Percentiles rank a stretch among this genome's conserved stretches.
phyloP scores from a whole-genome alignment of 805 yeast genomes.

The Metschnikowia orientalis region DNA sequence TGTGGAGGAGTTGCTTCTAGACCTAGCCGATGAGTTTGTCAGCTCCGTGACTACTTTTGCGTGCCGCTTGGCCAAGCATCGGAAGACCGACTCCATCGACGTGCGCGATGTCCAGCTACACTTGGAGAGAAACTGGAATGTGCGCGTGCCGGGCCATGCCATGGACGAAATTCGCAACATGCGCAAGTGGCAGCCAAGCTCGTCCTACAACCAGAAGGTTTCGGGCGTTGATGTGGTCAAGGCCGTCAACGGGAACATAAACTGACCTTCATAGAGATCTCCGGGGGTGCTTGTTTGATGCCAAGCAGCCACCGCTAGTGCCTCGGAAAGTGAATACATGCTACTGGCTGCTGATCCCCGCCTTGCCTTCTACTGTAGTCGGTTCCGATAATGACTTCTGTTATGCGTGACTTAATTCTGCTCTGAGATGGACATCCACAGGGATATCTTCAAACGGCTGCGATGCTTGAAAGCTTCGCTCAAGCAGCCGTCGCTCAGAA shows the following conservation, averaged over 20 bases:
- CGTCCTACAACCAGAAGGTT: slow-evolving; percentile 59
- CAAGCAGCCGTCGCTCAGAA: too few species aligned
- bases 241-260: slow-evolving; percentile 51
- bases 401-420: too few species aligned
- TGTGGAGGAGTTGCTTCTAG: slow-evolving; percentile 85
- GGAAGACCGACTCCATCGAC: slow-evolving; percentile 83
- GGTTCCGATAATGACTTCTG: too few species aligned
- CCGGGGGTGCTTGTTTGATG: too few species aligned
- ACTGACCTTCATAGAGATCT: too few species aligned
- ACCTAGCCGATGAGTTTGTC: slow-evolving; percentile 93
- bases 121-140: slow-evolving; percentile 90
- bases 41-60: slow-evolving; percentile 89
- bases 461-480: too few species aligned
- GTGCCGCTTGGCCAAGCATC: slow-evolving; percentile 89
- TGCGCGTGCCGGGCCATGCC: slow-evolving; percentile 88
- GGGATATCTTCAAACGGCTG: too few species aligned
- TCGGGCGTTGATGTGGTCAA: slow-evolving; percentile 64
- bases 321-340: too few species aligned
- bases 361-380: too few species aligned
- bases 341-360: too few species aligned
- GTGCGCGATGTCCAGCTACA: slow-evolving; percentile 88
- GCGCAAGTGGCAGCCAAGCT: slow-evolving; percentile 65
- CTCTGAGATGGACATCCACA: too few species aligned
- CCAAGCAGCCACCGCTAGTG: too few species aligned
- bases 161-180: slow-evolving; percentile 84